phyloP scores from a whole-genome alignment of 2,329 filamentous ascomycete genomes.

The Annulohypoxylon truncatum region DNA sequence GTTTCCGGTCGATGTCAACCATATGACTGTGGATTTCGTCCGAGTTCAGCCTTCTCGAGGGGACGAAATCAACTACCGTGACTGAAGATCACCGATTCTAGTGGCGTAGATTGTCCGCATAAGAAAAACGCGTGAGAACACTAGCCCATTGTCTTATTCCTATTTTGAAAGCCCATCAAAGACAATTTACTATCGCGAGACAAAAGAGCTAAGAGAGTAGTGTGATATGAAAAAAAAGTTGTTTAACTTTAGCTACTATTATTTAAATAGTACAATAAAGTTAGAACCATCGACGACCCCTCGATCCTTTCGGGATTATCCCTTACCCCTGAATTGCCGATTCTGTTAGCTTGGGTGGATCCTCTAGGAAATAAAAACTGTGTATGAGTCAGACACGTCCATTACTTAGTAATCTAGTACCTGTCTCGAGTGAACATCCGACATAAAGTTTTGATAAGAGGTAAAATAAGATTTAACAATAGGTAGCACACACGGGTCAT shows the following conservation, averaged over 20 bases:
- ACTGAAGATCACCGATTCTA: too few species aligned
- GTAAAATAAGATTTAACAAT: not conserved
- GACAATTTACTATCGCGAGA: too few species aligned
- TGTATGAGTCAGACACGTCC: slow-evolving; percentile 15
- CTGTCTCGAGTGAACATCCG: not conserved
- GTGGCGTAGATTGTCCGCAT: too few species aligned
- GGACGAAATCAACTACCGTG: not conserved
- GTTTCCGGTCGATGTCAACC: not conserved
- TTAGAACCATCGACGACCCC: not conserved
- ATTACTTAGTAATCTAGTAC: slow-evolving; percentile 5
- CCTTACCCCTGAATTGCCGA: slow-evolving; percentile 9
- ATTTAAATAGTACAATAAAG: not conserved
- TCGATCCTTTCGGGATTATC: slow-evolving; percentile 13
- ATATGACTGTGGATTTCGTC: not conserved
- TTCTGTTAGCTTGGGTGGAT: slow-evolving; percentile 11
- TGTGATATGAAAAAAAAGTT: not conserved
- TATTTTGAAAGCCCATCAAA: too few species aligned
- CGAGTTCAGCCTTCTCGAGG: not conserved
- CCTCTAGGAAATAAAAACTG: slow-evolving; percentile 19
- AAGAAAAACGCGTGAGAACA: too few species aligned
- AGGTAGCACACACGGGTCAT: slow-evolving; percentile 21
- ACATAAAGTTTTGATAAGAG: not conserved
- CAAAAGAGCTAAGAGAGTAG: too few species aligned
- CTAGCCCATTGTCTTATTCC: not conserved
- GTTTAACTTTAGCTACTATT: not conserved